Base-by-base conservation (phyloP, 768 basidiomycete genomes). In the Trichaptum fuscoviolaceum region DNA sequence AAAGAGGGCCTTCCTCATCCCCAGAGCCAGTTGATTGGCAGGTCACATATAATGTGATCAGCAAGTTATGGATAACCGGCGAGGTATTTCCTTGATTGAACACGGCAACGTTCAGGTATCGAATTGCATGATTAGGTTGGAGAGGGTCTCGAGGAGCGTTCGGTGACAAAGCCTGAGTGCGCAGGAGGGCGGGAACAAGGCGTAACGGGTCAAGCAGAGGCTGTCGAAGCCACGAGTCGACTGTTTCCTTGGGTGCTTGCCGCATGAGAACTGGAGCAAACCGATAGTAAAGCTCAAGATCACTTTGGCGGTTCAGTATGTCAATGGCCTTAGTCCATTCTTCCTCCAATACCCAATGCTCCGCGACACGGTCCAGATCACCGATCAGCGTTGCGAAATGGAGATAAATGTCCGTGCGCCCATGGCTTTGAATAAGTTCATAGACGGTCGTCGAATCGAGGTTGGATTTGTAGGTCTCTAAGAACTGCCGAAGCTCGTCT, bases 341-440 rank as follows among this genome's bases (percentile, higher is more conserved):
- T 75, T 96, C 95, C 75, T 97, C 93, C 65, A 92, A 81, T 57
- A 99, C 82, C 90, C 93, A 96, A 73, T 99, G 90, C 70, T 93
- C 92, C 10, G 96, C 85, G 12, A 99, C 94, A 12, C 92, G 87
- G 66, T 86, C 87, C 71, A 83, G 84, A 76, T 99, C 96, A 18
- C 91, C 90, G 58, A 96, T 83, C 20, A 87, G 80, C 2, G 85
- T 86, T 6, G 97, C 96, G 74, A 87, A 99, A 77, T 92, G 90
- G 10, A 99, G 82, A 67, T 95, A 92, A 79, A 98, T 88, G 73
- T 98, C 95, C 9, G 88, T 93, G 57, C 95, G 84, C 1, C 97
- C 97, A 75, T 99, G 96, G 6, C 90, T 88, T 76, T 92, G 89
- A 65, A 98, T 96, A 30, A 99, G 85, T 68, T 97, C 96, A 74